phyloP scores from a whole-genome alignment of 2,329 filamentous ascomycete species.

The Aspergillus quadrilineatus region DNA sequence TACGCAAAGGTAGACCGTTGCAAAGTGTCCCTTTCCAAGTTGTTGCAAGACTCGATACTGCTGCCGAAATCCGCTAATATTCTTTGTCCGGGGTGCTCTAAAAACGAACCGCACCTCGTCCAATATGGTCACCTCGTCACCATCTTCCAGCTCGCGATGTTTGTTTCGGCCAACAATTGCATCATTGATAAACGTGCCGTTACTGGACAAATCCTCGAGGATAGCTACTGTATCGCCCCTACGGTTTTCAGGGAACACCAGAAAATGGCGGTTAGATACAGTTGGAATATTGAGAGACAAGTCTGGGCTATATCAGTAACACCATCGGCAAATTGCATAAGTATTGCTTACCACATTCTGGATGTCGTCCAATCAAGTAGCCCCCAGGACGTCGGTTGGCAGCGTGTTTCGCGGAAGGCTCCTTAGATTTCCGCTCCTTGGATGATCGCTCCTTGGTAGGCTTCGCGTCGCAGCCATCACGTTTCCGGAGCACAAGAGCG shows the following conservation, averaged over 20 bases:
- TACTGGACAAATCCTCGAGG: slow-evolving; percentile 89
- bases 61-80: slow-evolving; percentile 76
- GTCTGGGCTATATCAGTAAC: slow-evolving; percentile 49
- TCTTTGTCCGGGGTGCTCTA: slow-evolving; percentile 74
- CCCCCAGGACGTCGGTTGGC: slow-evolving; percentile 68
- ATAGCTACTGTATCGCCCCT: slow-evolving; percentile 64
- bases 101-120: slow-evolving; percentile 87
- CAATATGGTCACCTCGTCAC: slow-evolving; percentile 86
- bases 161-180: slow-evolving; percentile 88
- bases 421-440: slow-evolving; percentile 48
- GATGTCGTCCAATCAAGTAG: slow-evolving; percentile 88
- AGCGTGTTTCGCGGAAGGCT: slow-evolving; percentile 56
- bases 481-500: slow-evolving; percentile 71
- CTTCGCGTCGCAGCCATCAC: slow-evolving; percentile 64
- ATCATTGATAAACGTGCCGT: slow-evolving; percentile 95
- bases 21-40: slow-evolving; percentile 92
- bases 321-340: slow-evolving; percentile 10
- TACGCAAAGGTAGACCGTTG: slow-evolving; percentile 85
- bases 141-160: slow-evolving; percentile 79
- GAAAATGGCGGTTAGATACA: slow-evolving; percentile 75
- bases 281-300: slow-evolving; percentile 72
- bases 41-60: slow-evolving; percentile 83
- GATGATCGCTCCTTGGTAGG: slow-evolving; percentile 36
- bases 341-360: slow-evolving; percentile 75
- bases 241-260: slow-evolving; percentile 56